These are phyloP conservation scores for Heimioporus punctisporus DNA, from an alignment of 1,284 basidiomycete species.

Conservation along the genomic window DNA sequence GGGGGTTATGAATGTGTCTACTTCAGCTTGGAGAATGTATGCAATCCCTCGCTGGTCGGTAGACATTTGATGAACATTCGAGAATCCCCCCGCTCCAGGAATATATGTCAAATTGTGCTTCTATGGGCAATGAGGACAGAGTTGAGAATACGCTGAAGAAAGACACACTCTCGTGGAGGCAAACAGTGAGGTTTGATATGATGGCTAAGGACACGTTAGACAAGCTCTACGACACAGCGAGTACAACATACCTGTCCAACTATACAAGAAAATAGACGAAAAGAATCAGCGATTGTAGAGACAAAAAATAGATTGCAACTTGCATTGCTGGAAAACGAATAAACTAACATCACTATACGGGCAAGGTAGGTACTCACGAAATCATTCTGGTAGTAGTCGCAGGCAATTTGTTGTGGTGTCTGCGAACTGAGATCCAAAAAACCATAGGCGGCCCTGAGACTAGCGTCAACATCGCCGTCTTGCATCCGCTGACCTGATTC, in stretches of 20 bases:
- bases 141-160: neutral
- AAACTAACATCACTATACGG: neutral
- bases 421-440: constrained; percentile 45
- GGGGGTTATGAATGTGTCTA: constrained; percentile 47
- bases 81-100: constrained; percentile 56
- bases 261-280: too few species aligned
- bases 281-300: neutral
- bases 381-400: constrained; percentile 57
- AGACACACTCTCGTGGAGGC: constrained; percentile 58
- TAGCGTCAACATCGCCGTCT: constrained; percentile 47
- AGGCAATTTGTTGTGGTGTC: constrained; percentile 45
- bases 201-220: constrained; percentile 42
- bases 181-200: constrained; percentile 62
- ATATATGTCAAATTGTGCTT: constrained; percentile 70
- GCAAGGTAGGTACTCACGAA: constrained; percentile 21
- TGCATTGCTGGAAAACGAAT: constrained; percentile 23
- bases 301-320: constrained; percentile 4
- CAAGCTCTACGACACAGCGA: neutral
- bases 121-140: constrained; percentile 32
- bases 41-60: constrained; percentile 68
- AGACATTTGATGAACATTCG: constrained; percentile 54
- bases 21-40: constrained; percentile 55
- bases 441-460: constrained; percentile 50
- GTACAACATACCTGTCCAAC: constrained; percentile 24
- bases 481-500: constrained; percentile 44